Conservation (phyloP, 805 yeast genomes). For the Lachancea quebecensis region DNA sequence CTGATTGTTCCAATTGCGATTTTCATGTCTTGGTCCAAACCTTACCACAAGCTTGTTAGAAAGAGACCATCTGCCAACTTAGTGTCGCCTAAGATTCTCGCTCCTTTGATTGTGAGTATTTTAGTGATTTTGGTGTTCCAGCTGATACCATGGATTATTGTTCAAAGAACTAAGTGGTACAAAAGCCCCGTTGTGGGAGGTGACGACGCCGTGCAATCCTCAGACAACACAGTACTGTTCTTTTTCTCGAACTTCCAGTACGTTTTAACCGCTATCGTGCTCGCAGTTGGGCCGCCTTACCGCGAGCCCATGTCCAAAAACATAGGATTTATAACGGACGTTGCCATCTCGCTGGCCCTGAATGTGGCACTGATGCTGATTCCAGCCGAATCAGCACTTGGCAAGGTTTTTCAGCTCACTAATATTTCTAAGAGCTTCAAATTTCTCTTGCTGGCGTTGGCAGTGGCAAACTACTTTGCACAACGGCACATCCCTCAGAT, state of each 20-base stretch:
- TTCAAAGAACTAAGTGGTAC: constrained; percentile 66
- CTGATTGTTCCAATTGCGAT: constrained; percentile 91
- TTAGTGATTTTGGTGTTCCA: constrained; percentile 59
- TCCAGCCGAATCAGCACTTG: constrained; percentile 47
- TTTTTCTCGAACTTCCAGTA: constrained; percentile 82
- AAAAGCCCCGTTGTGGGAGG: constrained; percentile 73
- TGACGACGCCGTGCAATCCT: constrained; percentile 70
- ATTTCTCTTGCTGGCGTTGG: constrained; percentile 40
- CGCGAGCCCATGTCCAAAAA: constrained; percentile 67
- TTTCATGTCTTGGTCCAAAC: constrained; percentile 96
- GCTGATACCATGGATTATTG: constrained; percentile 54
- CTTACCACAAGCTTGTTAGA: constrained; percentile 48
- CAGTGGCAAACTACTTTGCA: constrained; percentile 42
- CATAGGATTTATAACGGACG: constrained; percentile 61
- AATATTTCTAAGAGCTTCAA: constrained; percentile 46
- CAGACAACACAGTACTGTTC: constrained; percentile 86
- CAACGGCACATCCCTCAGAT: constrained; percentile 31
- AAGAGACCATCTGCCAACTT: constrained; percentile 93
- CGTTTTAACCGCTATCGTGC: constrained; percentile 71
- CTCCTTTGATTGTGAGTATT: constrained; percentile 78
- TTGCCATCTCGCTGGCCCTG: constrained; percentile 41
- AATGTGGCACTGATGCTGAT: constrained; percentile 52
- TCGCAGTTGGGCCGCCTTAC: constrained; percentile 91
- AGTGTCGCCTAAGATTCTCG: constrained; percentile 78
- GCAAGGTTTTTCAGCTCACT: constrained; percentile 71